Percentiles rank a stretch among this genome's conserved stretches.
Conservation (phyloP, 495 filamentous ascomycete species). For the Extremus antarcticus region DNA sequence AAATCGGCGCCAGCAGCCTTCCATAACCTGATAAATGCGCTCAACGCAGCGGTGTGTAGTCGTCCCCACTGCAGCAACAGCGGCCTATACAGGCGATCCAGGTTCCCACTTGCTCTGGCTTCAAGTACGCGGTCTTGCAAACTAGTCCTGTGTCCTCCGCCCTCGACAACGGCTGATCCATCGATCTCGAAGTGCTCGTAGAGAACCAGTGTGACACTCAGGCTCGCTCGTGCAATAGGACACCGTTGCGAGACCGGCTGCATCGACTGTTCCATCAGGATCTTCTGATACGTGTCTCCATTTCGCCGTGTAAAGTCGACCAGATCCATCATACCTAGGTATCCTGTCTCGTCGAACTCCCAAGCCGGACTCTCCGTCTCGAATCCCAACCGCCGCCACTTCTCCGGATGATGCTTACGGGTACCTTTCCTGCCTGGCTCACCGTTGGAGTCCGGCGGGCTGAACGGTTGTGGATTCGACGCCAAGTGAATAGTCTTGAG, state of each 20-base stretch:
- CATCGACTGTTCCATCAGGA: conserved; percentile 75
- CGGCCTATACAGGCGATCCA: conserved; percentile 81
- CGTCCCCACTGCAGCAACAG: conserved; percentile 87
- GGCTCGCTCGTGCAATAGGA: conserved; percentile 76
- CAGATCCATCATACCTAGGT: conserved; percentile 94
- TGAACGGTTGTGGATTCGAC: conserved; percentile 56
- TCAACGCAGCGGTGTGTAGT: conserved; percentile 82
- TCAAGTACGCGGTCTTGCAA: conserved; percentile 1
- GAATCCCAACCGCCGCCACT: conserved; percentile 89
- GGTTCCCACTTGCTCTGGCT: conserved; percentile 48
- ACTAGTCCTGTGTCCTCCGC: not conserved
- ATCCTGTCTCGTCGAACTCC: conserved; percentile 80
- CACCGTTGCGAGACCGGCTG: conserved; percentile 62
- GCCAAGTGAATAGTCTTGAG: conserved; percentile 74
- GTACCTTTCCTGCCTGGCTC: conserved; percentile 39
- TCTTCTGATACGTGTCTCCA: conserved; percentile 83
- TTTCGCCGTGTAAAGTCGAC: conserved; percentile 85
- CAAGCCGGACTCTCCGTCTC: conserved; percentile 73
- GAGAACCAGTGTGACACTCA: conserved; percentile 77
- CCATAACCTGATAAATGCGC: conserved; percentile 87
- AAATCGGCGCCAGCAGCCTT: conserved; percentile 70
- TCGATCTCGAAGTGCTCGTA: conserved; percentile 96
- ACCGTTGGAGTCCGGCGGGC: conserved; percentile 6
- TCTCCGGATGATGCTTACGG: conserved; percentile 69
- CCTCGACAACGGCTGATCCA: conserved; percentile 32